Evolutionary conservation across 805 yeast species (phyloP).

Genomic region (Wickerhamomyces rabaulensis): DNA sequence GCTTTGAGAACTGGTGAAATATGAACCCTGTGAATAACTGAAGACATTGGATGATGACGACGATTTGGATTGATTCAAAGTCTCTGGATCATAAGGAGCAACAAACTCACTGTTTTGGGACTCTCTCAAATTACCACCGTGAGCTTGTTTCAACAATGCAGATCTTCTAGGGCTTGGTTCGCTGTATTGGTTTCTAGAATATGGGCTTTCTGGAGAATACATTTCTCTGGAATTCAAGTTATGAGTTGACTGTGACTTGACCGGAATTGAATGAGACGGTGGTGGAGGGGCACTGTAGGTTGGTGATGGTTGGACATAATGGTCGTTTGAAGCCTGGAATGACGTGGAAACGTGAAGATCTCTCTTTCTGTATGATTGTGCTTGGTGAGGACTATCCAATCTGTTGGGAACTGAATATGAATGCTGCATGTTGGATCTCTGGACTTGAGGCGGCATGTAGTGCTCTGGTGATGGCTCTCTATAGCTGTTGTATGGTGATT

Average conservation of each 20-base stretch:
- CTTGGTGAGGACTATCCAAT: conserved; percentile 6
- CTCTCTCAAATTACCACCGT: conserved; percentile 8
- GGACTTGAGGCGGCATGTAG: conserved; percentile 1
- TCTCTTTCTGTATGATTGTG: neutral
- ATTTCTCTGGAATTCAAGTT: conserved; percentile 11
- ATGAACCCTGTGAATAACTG: conserved; percentile 37
- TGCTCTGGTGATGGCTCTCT: neutral
- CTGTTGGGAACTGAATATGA: conserved; percentile 20
- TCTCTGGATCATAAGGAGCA: conserved; percentile 28
- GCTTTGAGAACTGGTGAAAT: conserved; percentile 43
- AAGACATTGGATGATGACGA: conserved; percentile 22
- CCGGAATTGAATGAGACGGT: conserved; percentile 19
- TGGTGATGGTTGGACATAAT: conserved; percentile 4
- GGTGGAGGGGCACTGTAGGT: conserved; percentile 15
- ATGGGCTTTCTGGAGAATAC: conserved; percentile 10
- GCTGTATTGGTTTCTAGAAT: conserved; percentile 4
- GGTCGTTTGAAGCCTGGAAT: conserved; percentile 1
- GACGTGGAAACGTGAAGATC: neutral
- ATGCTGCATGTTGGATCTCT: conserved; percentile 7
- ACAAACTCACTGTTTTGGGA: conserved; percentile 17
- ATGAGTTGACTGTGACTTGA: conserved; percentile 19
- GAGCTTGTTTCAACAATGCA: conserved; percentile 10
- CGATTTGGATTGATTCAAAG: conserved; percentile 24
- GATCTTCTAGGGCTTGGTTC: conserved; percentile 4
- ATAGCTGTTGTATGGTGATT: conserved; percentile 5